These are phyloP conservation scores for Yarrowia sp. DNA, from an alignment of 805 yeast species.

Conservation along the genomic window DNA sequence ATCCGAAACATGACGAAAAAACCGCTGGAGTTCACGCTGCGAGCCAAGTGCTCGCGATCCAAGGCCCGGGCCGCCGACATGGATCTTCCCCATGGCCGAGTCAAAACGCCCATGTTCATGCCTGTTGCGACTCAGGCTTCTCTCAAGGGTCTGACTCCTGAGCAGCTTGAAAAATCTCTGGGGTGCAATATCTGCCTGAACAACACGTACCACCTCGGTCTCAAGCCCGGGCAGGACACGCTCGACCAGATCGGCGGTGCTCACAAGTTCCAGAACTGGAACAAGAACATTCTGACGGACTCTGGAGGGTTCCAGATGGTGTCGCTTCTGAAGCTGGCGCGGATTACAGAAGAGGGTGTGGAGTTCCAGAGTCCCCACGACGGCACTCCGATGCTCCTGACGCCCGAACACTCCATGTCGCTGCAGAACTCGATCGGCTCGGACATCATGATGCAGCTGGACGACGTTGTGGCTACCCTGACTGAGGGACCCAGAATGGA, in stretches of 20 bases:
- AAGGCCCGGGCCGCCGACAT: conserved; percentile 46
- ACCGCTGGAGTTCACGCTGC: conserved; percentile 43
- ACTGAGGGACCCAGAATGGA: conserved; percentile 47
- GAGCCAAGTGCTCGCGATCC: conserved; percentile 45
- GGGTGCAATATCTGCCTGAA: conserved; percentile 46
- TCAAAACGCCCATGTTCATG: conserved; percentile 48
- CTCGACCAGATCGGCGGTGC: conserved; percentile 47
- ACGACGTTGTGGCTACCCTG: conserved; percentile 46
- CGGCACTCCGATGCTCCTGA: conserved; percentile 47
- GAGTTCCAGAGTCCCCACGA: conserved; percentile 47
- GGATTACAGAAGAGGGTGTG: conserved; percentile 49
- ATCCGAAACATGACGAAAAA: conserved; percentile 28
- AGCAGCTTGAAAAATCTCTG: conserved; percentile 41
- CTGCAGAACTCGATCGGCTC: conserved; percentile 47
- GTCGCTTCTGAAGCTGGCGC: conserved; percentile 45
- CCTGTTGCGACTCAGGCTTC: conserved; percentile 51
- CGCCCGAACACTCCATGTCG: conserved; percentile 49
- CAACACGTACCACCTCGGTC: conserved; percentile 47
- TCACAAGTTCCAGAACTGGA: conserved; percentile 45
- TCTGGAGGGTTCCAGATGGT: conserved; percentile 51
- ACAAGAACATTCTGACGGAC: conserved; percentile 45
- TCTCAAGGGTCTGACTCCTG: conserved; percentile 46
- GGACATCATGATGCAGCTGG: conserved; percentile 49
- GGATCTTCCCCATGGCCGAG: conserved; percentile 45
- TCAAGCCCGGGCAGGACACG: conserved; percentile 45